Percentiles rank a stretch among this genome's conserved stretches.
Evolutionary conservation across 495 filamentous ascomycete species (phyloP).

Genomic region (Annulohypoxylon maeteangense): DNA sequence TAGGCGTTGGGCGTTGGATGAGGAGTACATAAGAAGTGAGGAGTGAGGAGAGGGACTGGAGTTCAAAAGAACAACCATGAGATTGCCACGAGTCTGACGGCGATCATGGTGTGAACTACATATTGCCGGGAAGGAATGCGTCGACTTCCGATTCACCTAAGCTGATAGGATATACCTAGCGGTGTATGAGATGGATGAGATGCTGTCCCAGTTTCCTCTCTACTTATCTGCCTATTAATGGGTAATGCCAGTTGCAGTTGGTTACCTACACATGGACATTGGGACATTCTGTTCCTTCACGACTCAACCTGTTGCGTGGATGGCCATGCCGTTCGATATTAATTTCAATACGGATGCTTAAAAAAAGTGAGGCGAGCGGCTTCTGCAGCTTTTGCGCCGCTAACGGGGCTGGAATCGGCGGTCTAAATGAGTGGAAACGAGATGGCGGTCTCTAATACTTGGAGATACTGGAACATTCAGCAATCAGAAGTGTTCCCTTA

Average conservation of each 20-base stretch:
- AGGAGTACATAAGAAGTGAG: too few relatives aligned
- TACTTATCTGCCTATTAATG: too few relatives aligned
- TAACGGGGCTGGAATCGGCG: constrained; percentile 42
- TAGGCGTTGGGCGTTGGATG: constrained; percentile 19
- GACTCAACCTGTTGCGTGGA: constrained; percentile 31
- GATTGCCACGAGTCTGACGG: constrained; percentile 39
- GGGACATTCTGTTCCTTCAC: constrained; percentile 5
- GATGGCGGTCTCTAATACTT: background rate
- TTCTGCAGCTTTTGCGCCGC: constrained; percentile 12
- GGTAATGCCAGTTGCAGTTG: constrained; percentile 23
- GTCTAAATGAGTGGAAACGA: constrained; percentile 25
- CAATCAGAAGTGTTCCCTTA: background rate
- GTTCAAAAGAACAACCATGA: constrained; percentile 28
- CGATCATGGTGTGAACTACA: constrained; percentile 36
- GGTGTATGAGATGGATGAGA: constrained; percentile 31
- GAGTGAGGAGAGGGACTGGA: background rate
- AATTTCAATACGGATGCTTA: constrained; percentile 33
- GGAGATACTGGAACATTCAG: background rate
- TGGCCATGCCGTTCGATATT: constrained; percentile 43
- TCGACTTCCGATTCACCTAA: constrained; percentile 42
- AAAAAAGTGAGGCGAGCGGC: constrained; percentile 44
- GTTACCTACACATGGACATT: too few relatives aligned
- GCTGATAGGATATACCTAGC: constrained; percentile 29
- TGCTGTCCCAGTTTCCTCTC: constrained; percentile 24
- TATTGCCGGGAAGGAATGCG: constrained; percentile 27